These are phyloP conservation scores for Fagus sylvatica DNA, from an alignment of 306 rosid genomes.

Conservation along the genomic window DNA sequence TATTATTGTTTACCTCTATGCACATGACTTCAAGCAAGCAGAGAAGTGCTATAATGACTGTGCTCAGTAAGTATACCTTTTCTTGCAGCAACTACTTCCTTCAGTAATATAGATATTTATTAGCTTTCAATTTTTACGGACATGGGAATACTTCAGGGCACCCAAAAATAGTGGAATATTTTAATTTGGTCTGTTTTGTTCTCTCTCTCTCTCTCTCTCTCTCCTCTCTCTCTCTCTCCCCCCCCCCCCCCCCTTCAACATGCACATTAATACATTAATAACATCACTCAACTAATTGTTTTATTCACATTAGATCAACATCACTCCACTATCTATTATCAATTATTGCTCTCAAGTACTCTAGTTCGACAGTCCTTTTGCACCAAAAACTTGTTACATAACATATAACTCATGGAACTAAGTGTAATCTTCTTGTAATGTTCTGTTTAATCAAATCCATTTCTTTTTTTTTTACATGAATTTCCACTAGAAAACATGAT, in stretches of 20 bases:
- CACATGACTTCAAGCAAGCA: conserved; percentile 86
- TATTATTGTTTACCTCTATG: conserved; percentile 76
- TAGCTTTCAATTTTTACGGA: neutral
- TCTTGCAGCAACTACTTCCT: neutral
- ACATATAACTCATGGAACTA: neutral
- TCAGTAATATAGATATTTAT: neutral
- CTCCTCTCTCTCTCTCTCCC: too few relatives aligned
- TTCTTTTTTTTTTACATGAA: neutral
- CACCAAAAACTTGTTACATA: neutral
- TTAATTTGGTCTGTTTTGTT: neutral
- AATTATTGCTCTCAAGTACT: neutral
- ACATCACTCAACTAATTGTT: too few relatives aligned
- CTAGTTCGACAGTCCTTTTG: neutral
- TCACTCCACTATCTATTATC: neutral
- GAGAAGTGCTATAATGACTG: conserved; percentile 95
- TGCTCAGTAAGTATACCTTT: conserved; percentile 65
- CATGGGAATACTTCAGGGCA: neutral
- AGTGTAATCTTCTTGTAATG: neutral
- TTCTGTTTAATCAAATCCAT: neutral
- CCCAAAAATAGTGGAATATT: neutral
- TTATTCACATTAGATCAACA: too few relatives aligned
- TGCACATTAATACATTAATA: too few relatives aligned
- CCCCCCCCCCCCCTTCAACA: too few relatives aligned
- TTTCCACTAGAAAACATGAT: too few relatives aligned
- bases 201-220: too few relatives aligned